A percentile compares a stretch with the other conserved stretches of the same genome.
Conservation (phyloP, 176 grass and related monocot species). For the Lolium rigidum region DNA sequence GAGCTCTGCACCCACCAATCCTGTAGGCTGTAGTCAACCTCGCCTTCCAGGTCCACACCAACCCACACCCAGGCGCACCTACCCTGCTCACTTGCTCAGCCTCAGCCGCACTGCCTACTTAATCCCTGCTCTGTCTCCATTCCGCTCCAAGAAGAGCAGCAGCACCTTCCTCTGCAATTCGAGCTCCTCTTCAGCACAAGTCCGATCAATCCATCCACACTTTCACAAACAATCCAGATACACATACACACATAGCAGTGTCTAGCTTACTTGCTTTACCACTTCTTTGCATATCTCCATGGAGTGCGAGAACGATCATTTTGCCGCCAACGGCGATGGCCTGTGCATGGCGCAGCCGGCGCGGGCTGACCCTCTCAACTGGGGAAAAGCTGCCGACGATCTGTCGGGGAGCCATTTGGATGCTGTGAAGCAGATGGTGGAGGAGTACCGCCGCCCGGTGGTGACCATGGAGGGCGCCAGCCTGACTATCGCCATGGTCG, state of each 20-base stretch:
- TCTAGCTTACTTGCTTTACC: neutral
- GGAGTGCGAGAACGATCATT: constrained; percentile 41
- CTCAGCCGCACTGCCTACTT: constrained; percentile 49
- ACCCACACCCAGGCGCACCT: neutral
- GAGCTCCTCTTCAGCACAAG: constrained; percentile 12
- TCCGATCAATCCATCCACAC: neutral
- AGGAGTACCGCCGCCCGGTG: constrained; percentile 54
- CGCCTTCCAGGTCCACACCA: constrained; percentile 22
- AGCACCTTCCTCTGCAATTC: neutral
- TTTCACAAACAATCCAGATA: neutral
- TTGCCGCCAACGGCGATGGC: constrained; percentile 40
- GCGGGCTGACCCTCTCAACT: constrained; percentile 66
- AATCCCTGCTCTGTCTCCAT: constrained; percentile 28
- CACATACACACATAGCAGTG: neutral
- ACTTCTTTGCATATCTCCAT: neutral
- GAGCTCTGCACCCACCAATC: neutral
- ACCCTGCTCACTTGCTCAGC: neutral
- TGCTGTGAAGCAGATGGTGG: constrained; percentile 76
- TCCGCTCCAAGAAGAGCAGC: constrained; percentile 48
- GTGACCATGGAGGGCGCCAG: constrained; percentile 73
- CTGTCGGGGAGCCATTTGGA: constrained; percentile 63
- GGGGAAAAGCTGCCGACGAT: constrained; percentile 59
- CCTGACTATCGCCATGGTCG: constrained; percentile 79
- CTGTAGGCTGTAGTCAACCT: neutral
- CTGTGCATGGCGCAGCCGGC: constrained; percentile 35